phyloP scores from a whole-genome alignment of 169 alveolate genomes.

The Cryptosporidium ubiquitum region DNA sequence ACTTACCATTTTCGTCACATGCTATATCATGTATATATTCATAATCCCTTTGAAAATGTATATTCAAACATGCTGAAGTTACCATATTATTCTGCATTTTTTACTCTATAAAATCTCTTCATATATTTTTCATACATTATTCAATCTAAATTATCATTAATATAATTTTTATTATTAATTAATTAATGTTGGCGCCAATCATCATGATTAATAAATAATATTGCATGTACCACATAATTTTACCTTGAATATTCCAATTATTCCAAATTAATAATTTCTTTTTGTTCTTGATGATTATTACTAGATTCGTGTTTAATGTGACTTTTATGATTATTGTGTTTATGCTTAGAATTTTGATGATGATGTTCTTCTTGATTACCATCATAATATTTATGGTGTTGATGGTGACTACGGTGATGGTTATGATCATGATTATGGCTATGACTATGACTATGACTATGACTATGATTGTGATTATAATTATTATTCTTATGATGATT shows the following conservation, averaged over 20 bases:
- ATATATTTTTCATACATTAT: no score
- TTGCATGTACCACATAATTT: no score
- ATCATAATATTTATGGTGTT: background rate
- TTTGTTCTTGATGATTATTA: background rate
- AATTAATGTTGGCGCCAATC: background rate
- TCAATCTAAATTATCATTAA: no score
- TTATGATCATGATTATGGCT: background rate
- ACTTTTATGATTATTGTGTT: background rate
- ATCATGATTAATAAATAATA: background rate
- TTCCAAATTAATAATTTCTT: background rate
- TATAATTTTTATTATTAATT: no score
- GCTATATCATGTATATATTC: slow-evolving; percentile 56
- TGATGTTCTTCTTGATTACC: background rate
- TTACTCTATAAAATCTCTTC: no score
- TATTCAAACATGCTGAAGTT: slow-evolving; percentile 8
- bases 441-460: background rate
- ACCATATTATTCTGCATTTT: background rate
- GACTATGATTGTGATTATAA: background rate
- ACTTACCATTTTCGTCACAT: slow-evolving; percentile 63
- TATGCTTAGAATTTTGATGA: background rate
- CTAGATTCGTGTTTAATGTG: background rate
- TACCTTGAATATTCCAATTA: no score
- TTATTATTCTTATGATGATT: background rate
- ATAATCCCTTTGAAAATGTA: slow-evolving; percentile 23
- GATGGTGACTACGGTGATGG: background rate